Percentiles rank a stretch among this genome's conserved stretches.
phyloP scores from a whole-genome alignment of 345 rosid species.

The Citrus inodora region DNA sequence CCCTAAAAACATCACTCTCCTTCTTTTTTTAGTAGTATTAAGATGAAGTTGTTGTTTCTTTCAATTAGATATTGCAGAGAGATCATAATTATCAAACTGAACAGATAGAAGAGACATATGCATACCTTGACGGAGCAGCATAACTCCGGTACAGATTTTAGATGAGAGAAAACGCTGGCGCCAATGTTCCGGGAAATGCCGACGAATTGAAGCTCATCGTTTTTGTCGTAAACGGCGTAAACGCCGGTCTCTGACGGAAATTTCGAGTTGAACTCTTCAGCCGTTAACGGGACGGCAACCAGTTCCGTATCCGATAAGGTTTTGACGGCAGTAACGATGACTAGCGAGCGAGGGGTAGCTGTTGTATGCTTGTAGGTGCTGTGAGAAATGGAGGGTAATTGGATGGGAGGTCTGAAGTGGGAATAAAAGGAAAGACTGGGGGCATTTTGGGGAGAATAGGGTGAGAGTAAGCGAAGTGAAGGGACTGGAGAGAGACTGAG shows the following conservation, averaged over 20 bases:
- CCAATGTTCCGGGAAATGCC: conserved; percentile 80
- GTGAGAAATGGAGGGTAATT: conserved; percentile 38
- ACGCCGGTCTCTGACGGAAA: conserved; percentile 65
- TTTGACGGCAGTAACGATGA: conserved; percentile 44
- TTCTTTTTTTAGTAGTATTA: no score
- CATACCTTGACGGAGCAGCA: conserved; percentile 74
- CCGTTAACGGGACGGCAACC: conserved; percentile 28
- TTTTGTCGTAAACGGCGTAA: conserved; percentile 70
- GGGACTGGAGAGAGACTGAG: conserved; percentile 37
- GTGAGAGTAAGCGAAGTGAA: conserved; percentile 29
- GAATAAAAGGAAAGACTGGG: conserved; percentile 36
- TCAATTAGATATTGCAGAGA: neutral
- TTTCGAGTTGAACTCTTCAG: conserved; percentile 32
- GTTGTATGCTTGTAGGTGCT: conserved; percentile 24
- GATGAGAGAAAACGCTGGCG: conserved; percentile 61
- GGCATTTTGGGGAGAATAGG: conserved; percentile 33
- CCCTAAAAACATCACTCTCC: no score
- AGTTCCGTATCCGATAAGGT: conserved; percentile 47
- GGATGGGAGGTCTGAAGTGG: conserved; percentile 31
- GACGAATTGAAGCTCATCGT: conserved; percentile 67
- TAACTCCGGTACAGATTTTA: conserved; percentile 67
- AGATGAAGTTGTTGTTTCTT: neutral
- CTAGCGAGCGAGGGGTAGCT: conserved; percentile 29
- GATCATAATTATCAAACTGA: neutral
- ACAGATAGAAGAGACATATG: neutral